These are phyloP conservation scores for Venturia effusa DNA, from an alignment of 2,329 filamentous ascomycete species.

Conservation along the genomic window DNA sequence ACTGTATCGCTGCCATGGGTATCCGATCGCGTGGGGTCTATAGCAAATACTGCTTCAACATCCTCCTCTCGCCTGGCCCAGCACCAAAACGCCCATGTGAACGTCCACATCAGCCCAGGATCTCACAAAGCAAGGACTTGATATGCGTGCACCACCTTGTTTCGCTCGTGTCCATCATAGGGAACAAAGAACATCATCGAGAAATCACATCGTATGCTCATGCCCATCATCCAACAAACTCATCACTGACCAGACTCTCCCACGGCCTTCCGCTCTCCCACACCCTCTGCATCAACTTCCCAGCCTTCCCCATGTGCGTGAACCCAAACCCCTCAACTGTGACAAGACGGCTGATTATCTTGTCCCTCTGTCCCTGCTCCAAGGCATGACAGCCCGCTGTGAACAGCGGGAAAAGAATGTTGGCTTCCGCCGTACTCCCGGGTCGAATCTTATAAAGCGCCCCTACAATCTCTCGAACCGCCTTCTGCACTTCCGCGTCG, in stretches of 20 bases:
- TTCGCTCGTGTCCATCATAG: not conserved
- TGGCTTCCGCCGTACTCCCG: slow-evolving; percentile 62
- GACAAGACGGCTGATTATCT: slow-evolving; percentile 55
- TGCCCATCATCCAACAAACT: slow-evolving; percentile 51
- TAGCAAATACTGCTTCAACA: not conserved
- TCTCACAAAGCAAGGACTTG: not conserved
- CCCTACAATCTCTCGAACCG: slow-evolving; percentile 52
- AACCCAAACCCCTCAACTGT: slow-evolving; percentile 63
- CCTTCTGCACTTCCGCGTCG: slow-evolving; percentile 50
- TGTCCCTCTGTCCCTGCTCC: slow-evolving; percentile 42
- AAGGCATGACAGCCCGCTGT: slow-evolving; percentile 67
- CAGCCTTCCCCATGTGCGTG: slow-evolving; percentile 56
- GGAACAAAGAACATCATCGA: not conserved
- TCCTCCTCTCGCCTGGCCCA: not conserved
- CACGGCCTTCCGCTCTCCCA: slow-evolving; percentile 59
- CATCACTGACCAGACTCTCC: slow-evolving; percentile 55
- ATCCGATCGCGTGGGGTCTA: not conserved
- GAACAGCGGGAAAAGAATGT: slow-evolving; percentile 71
- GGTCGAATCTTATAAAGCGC: slow-evolving; percentile 51
- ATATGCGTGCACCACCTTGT: not conserved
- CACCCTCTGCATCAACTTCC: slow-evolving; percentile 54
- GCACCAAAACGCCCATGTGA: not conserved
- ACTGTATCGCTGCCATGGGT: not conserved
- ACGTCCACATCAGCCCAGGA: not conserved
- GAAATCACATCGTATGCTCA: not conserved